Percentiles rank a stretch among this genome's conserved stretches.
These are phyloP conservation scores for Nemania diffusa DNA, from an alignment of 2,329 filamentous ascomycete genomes.

Conservation along the genomic window DNA sequence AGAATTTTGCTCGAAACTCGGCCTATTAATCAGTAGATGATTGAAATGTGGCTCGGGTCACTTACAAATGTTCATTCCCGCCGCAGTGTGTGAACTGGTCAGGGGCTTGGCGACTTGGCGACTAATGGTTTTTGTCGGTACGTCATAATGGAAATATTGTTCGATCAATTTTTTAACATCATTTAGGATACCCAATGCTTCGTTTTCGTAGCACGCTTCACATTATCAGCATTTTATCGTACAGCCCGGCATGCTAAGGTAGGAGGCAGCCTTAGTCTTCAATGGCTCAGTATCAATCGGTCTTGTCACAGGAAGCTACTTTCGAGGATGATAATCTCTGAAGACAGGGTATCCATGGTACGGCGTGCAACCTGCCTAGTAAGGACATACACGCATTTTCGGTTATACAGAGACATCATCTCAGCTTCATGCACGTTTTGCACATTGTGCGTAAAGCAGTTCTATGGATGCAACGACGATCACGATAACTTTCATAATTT, in stretches of 20 bases:
- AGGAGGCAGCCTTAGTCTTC: background rate
- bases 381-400: constrained; percentile 1
- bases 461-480: constrained; percentile 26
- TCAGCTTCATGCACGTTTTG: constrained; percentile 21
- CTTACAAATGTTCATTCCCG: constrained; percentile 1
- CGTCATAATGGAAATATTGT: background rate
- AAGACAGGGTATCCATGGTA: constrained; percentile 13
- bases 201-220: constrained; percentile 16
- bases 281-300: constrained; percentile 2
- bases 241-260: constrained; percentile 10
- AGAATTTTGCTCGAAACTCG: constrained; percentile 40
- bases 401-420: constrained; percentile 7
- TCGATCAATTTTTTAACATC: background rate
- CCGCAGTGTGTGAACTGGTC: constrained; percentile 7
- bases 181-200: constrained; percentile 23
- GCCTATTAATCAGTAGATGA: constrained; percentile 37
- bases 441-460: constrained; percentile 13
- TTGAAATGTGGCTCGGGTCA: background rate
- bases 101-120: constrained; percentile 10
- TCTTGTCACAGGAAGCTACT: constrained; percentile 5
- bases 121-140: constrained; percentile 20
- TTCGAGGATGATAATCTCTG: constrained; percentile 14
- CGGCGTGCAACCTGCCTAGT: background rate
- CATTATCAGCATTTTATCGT: constrained; percentile 14
- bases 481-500: constrained; percentile 22